Evolutionary conservation across 371 early-diverging fungal species (phyloP).

Genomic region (Mycotypha africana): DNA sequence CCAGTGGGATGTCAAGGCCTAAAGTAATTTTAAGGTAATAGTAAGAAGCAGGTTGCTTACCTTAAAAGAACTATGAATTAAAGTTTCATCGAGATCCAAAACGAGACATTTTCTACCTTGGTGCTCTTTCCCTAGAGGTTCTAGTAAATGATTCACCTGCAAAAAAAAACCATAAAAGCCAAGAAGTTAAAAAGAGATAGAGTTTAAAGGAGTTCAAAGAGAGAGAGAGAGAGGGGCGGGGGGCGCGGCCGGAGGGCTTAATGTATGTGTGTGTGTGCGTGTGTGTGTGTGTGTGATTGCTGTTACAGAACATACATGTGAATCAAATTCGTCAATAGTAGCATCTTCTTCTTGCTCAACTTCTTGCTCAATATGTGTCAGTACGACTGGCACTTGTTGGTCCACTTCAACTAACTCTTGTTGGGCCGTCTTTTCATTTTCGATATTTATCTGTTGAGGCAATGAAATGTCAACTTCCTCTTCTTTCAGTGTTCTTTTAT

Average conservation of each 20-base stretch:
- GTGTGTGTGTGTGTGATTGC: no score
- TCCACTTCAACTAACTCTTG: no score
- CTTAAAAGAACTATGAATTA: conserved; percentile 53
- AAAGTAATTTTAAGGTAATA: background rate
- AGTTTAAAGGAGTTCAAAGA: background rate
- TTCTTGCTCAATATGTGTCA: background rate
- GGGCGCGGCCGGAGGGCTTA: no score
- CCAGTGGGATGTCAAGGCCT: background rate
- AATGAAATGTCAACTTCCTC: no score
- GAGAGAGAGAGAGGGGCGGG: no score
- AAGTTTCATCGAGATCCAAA: conserved; percentile 57
- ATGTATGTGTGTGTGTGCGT: no score
- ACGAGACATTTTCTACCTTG: conserved; percentile 43
- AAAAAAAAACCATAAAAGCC: background rate
- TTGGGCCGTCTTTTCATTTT: no score
- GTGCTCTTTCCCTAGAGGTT: conserved; percentile 11
- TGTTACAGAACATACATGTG: background rate
- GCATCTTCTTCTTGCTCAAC: background rate
- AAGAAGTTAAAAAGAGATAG: background rate
- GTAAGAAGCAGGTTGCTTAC: conserved; percentile 13
- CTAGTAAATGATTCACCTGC: background rate
- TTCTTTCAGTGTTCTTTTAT: no score
- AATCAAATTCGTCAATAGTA: conserved; percentile 1
- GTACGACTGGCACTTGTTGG: no score
- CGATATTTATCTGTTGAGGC: no score